Percentiles rank a stretch among this genome's conserved stretches.
Conservation (phyloP, 2,329 filamentous ascomycete genomes). For the Rhynchosporium graminicola region DNA sequence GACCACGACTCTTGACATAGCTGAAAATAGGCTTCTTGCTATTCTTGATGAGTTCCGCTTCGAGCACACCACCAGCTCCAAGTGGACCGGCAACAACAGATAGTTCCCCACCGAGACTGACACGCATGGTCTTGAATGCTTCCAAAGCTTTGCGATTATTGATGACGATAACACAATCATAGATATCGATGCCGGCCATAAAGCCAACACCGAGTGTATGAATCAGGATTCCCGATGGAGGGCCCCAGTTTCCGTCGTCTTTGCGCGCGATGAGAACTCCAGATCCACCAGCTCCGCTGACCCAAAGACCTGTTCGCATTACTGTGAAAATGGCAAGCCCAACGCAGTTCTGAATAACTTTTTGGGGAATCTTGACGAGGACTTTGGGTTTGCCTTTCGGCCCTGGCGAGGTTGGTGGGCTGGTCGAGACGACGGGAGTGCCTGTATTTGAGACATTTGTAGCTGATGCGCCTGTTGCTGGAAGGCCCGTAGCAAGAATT, state of each 20-base stretch:
- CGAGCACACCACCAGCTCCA: constrained; percentile 62
- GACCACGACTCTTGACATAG: constrained; percentile 84
- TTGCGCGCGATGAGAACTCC: constrained; percentile 80
- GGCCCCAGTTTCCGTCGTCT: constrained; percentile 87
- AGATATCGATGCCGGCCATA: constrained; percentile 87
- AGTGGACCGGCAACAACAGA: constrained; percentile 76
- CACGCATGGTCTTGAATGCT: constrained; percentile 74
- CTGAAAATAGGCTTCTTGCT: constrained; percentile 69
- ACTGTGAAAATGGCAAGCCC: constrained; percentile 93
- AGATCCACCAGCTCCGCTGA: constrained; percentile 87
- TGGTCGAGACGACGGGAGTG: neutral
- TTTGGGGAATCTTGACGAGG: constrained; percentile 78
- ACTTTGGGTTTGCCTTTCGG: constrained; percentile 58
- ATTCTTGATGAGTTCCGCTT: constrained; percentile 48
- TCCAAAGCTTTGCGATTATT: constrained; percentile 83
- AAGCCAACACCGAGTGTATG: constrained; percentile 89
- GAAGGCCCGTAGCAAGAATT: neutral
- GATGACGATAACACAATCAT: constrained; percentile 91
- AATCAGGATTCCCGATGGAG: constrained; percentile 84
- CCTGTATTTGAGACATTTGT: no score
- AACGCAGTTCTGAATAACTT: constrained; percentile 85
- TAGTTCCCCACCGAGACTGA: constrained; percentile 81
- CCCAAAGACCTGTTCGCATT: constrained; percentile 90
- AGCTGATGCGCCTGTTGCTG: neutral
- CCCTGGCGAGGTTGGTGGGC: constrained; percentile 27